phyloP scores from a whole-genome alignment of 2,329 filamentous ascomycete genomes.

The Chaetomiaceae sp. region DNA sequence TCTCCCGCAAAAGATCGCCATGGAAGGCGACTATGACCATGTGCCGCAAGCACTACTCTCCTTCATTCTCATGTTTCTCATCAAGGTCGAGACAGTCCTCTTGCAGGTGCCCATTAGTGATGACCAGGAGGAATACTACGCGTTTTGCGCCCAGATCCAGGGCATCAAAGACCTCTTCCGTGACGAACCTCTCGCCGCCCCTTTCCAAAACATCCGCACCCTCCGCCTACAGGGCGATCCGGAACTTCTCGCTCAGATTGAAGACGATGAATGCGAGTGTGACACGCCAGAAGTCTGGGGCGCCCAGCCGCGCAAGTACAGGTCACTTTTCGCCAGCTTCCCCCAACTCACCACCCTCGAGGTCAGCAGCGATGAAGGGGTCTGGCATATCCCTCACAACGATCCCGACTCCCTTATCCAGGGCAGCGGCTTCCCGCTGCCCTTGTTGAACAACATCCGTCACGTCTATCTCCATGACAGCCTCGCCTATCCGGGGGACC shows the following conservation, averaged over 20 bases:
- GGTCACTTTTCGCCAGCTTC: slow-evolving; percentile 18
- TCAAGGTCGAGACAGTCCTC: slow-evolving; percentile 25
- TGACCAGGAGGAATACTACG: slow-evolving; percentile 22
- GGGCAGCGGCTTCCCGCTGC: not conserved
- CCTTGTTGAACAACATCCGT: slow-evolving; percentile 20
- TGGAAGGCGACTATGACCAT: slow-evolving; percentile 19
- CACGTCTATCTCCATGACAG: slow-evolving; percentile 29
- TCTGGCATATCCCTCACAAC: slow-evolving; percentile 16
- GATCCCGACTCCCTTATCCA: not conserved
- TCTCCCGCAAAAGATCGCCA: not conserved
- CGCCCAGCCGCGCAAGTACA: slow-evolving; percentile 22
- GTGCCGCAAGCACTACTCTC: slow-evolving; percentile 24
- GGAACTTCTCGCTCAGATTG: slow-evolving; percentile 23
- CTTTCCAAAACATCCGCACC: slow-evolving; percentile 24
- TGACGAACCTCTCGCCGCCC: not conserved
- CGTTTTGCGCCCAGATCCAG: slow-evolving; percentile 18
- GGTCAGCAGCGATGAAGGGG: slow-evolving; percentile 27
- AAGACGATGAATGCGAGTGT: slow-evolving; percentile 23
- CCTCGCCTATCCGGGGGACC: slow-evolving; percentile 23
- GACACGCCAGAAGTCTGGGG: slow-evolving; percentile 24
- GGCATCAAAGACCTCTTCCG: slow-evolving; percentile 3
- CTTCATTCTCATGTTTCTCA: slow-evolving; percentile 20
- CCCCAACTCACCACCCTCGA: slow-evolving; percentile 27
- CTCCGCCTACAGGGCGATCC: slow-evolving; percentile 29
- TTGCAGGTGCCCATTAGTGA: slow-evolving; percentile 27